These are phyloP conservation scores for Diaporthe australafricana DNA, from an alignment of 2,329 filamentous ascomycete genomes.

Conservation along the genomic window DNA sequence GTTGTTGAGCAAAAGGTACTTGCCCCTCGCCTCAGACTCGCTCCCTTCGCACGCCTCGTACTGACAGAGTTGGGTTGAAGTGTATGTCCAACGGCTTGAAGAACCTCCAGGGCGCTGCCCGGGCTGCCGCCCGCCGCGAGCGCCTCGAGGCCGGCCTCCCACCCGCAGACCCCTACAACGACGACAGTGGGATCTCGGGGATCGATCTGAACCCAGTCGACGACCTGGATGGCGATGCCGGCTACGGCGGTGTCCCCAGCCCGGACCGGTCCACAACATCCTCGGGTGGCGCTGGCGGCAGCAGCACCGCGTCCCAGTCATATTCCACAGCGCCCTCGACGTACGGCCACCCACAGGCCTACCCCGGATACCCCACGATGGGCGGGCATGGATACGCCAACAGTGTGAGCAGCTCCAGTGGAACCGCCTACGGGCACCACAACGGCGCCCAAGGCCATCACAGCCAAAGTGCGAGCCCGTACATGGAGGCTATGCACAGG, in stretches of 20 bases:
- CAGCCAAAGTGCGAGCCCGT: conserved; percentile 58
- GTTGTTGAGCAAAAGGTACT: conserved; percentile 73
- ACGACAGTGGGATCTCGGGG: conserved; percentile 78
- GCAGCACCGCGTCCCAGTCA: conserved; percentile 41
- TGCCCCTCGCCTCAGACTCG: conserved; percentile 36
- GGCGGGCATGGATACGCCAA: conserved; percentile 62
- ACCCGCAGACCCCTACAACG: conserved; percentile 65
- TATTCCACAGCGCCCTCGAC: conserved; percentile 37
- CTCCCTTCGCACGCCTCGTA: conserved; percentile 7
- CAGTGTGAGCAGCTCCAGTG: conserved; percentile 62
- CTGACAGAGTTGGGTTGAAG: conserved; percentile 54
- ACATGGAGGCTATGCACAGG: conserved; percentile 58
- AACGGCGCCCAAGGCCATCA: conserved; percentile 44
- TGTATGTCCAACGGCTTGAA: conserved; percentile 88
- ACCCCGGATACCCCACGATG: conserved; percentile 44
- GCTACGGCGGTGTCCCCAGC: conserved; percentile 59
- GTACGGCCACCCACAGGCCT: conserved; percentile 40
- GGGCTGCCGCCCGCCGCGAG: conserved; percentile 74
- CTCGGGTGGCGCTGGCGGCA: conserved; percentile 54
- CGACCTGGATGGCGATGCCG: conserved; percentile 63
- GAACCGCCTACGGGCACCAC: conserved; percentile 46
- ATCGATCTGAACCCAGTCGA: conserved; percentile 69
- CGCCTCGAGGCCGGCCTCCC: conserved; percentile 62
- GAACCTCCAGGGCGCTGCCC: conserved; percentile 78
- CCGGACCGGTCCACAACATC: conserved; percentile 59